These are phyloP conservation scores for Fagus sylvatica DNA, from an alignment of 306 rosid species.

Conservation along the genomic window DNA sequence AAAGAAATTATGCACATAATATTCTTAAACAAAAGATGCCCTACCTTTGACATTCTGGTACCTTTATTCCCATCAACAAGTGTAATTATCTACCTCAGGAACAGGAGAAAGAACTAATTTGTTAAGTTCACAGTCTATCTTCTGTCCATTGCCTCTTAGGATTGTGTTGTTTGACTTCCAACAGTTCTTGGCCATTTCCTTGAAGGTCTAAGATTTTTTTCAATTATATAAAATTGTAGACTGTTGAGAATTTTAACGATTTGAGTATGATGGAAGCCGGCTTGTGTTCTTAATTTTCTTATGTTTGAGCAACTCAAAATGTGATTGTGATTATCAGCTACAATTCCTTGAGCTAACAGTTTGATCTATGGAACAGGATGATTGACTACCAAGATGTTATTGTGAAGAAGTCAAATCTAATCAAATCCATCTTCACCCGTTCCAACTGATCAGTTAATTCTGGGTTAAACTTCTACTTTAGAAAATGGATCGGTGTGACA, in stretches of 20 bases:
- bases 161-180: neutral
- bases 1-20: neutral
- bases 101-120: neutral
- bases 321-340: slow-evolving; percentile 9
- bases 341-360: slow-evolving; percentile 27
- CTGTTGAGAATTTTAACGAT: neutral
- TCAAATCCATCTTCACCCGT: slow-evolving; percentile 37
- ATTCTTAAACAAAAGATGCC: neutral
- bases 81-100: neutral
- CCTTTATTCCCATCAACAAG: neutral
- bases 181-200: neutral
- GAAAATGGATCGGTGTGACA: slow-evolving; percentile 90
- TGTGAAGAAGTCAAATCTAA: slow-evolving; percentile 36
- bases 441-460: slow-evolving; percentile 42
- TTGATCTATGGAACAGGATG: slow-evolving; percentile 58
- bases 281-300: neutral
- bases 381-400: slow-evolving; percentile 31
- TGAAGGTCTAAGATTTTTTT: neutral
- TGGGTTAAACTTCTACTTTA: slow-evolving; percentile 32
- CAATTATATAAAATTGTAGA: neutral
- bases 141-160: neutral
- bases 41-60: neutral
- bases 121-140: neutral
- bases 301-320: neutral
- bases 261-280: neutral